Base-by-base conservation (phyloP, 2,329 filamentous ascomycete species). In the Macrophomina tecta region DNA sequence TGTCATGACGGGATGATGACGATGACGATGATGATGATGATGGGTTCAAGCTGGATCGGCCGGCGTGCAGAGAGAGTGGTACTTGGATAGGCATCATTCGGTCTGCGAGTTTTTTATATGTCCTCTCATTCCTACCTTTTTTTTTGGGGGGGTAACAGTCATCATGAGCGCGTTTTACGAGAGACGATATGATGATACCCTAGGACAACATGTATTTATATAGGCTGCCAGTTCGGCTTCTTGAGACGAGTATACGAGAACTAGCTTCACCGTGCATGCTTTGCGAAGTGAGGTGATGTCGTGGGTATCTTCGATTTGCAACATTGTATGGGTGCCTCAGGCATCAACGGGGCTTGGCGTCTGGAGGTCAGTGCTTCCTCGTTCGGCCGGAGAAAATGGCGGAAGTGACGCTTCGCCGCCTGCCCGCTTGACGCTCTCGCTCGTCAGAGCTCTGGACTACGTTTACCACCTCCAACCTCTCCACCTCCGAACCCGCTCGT, bases 181-280 rank as follows among this genome's bases (percentile, higher is more conserved):
- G 52, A 56, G 63, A 65, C 23, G 63, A 58, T 48, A 45, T 48
- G 30, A 65, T 65, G 63, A 65, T 65, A 65, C 63, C 63, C 52
- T 56, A 48, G 49, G 36, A 51, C n/a, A 36, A 56, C 30, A 56
- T 65, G 52, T 42, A 65, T 40, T 40, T 18, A 62, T 38, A 30
- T 62, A 49, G 58, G 16, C 58, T 62, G 32, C n/a, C 49, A 49
- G 52, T 40, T 65, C 52, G 63, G 52, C 28, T 32, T 64, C n/a
- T 38, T 42, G 42, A 23, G 38, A 45, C 52, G 51, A 60, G 9
- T 5, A 12, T 16, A 53, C 30, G 49, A 53, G 30, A 53, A 34
- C 12, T 9, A 45, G 11, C 16, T 5, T 45, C 12, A 14, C 12
- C 9, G 42, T 45, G 23, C 36, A 16, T 9, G 8, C 16, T 45